phyloP scores from a whole-genome alignment of 352 stramenopile genomes.

The Globisporangium cystogenes region DNA sequence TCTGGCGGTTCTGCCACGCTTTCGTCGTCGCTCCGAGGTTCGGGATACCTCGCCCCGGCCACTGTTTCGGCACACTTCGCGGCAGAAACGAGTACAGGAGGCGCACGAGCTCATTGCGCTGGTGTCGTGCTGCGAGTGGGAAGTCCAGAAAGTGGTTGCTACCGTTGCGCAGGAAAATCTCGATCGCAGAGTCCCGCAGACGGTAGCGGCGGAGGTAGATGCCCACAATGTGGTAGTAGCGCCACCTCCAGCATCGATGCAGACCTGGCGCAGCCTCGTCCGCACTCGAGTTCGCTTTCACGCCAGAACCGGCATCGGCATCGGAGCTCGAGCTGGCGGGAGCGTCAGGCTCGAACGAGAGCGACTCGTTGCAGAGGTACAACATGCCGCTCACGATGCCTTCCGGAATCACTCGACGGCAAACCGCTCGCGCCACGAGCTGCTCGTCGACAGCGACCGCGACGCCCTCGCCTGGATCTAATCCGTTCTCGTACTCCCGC shows the following conservation, averaged over 20 bases:
- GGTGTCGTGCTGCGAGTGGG: conserved; percentile 50
- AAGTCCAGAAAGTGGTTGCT: conserved; percentile 83
- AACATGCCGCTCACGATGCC: conserved; percentile 62
- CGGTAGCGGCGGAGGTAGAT: conserved; percentile 81
- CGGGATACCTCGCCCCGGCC: conserved; percentile 48
- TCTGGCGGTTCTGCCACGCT: conserved; percentile 72
- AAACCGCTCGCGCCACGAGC: conserved; percentile 54
- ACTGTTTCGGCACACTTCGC: conserved; percentile 66
- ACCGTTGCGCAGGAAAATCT: conserved; percentile 78
- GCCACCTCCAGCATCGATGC: conserved; percentile 76
- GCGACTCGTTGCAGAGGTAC: conserved; percentile 54
- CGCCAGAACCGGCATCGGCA: neutral
- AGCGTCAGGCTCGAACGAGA: conserved; percentile 59
- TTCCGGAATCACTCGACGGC: conserved; percentile 69
- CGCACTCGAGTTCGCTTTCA: conserved; percentile 1
- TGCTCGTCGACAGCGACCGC: conserved; percentile 51
- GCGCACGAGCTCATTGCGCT: conserved; percentile 72
- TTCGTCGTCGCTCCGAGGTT: conserved; percentile 54
- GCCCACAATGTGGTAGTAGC: conserved; percentile 65
- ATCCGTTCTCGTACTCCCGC: conserved; percentile 36
- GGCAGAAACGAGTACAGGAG: conserved; percentile 77
- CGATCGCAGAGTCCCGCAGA: conserved; percentile 73
- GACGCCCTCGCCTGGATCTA: conserved; percentile 66
- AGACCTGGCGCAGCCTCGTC: conserved; percentile 66
- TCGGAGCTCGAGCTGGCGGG: neutral